Evolutionary conservation across 805 yeast species (phyloP).

Genomic region (Kuraishia hungarica): DNA sequence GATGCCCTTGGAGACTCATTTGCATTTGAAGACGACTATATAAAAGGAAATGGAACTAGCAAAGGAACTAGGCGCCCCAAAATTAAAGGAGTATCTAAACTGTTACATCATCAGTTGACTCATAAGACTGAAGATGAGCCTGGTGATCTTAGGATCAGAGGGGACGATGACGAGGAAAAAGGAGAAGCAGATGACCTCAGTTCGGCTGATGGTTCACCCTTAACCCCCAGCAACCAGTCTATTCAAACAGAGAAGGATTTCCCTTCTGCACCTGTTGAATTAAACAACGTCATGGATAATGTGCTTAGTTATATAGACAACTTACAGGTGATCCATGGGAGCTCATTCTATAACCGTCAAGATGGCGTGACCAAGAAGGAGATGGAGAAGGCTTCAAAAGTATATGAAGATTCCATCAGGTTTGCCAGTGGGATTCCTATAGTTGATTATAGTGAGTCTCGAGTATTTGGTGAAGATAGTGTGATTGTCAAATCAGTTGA

Average conservation of each 20-base stretch:
- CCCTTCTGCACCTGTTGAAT: not conserved
- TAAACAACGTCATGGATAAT: not conserved
- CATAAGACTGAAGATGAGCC: not conserved
- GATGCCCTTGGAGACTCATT: not conserved
- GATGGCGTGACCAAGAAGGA: not conserved
- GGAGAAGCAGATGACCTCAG: not conserved
- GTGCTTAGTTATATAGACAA: not conserved
- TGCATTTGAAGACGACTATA: not conserved
- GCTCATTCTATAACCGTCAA: not conserved
- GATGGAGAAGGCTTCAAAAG: not conserved
- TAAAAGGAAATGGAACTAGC: not conserved
- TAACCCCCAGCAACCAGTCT: not conserved
- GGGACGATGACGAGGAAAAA: not conserved
- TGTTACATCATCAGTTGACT: not conserved
- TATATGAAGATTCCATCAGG: not conserved
- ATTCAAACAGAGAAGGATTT: not conserved
- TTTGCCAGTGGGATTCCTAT: not conserved
- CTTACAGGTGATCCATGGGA: not conserved
- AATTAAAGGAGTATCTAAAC: not conserved
- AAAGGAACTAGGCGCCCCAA: not conserved
- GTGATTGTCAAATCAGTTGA: not conserved
- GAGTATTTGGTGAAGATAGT: not conserved
- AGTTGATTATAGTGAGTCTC: not conserved
- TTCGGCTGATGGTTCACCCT: not conserved
- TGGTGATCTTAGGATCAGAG: not conserved